phyloP scores from a whole-genome alignment of 441 rosid species.

The Melianthus villosus region DNA sequence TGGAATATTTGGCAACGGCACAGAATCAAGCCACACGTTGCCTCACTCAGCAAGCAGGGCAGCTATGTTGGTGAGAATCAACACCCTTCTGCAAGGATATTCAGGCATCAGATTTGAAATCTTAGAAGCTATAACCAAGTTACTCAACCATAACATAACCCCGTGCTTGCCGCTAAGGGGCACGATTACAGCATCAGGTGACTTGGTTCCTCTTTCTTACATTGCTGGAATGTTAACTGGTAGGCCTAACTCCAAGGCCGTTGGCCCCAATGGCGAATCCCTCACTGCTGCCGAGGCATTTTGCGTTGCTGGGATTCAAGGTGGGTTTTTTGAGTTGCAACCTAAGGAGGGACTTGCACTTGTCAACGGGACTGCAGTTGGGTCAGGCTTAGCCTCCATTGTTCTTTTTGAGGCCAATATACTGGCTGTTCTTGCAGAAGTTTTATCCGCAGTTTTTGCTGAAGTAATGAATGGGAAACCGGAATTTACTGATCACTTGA shows the following conservation, averaged over 20 bases:
- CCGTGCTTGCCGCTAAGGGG: slow-evolving; percentile 1
- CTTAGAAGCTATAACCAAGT: not conserved
- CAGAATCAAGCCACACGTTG: too few relatives aligned
- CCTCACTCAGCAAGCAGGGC: too few relatives aligned
- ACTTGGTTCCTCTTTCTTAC: not conserved
- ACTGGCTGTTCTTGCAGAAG: not conserved
- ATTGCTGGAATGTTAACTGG: not conserved
- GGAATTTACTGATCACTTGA: not conserved
- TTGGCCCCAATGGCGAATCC: not conserved
- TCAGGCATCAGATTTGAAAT: not conserved
- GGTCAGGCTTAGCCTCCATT: slow-evolving; percentile 1
- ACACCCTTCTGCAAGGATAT: not conserved
- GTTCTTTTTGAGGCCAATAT: not conserved
- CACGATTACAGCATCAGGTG: not conserved
- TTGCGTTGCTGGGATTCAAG: not conserved
- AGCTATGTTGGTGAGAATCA: too few relatives aligned
- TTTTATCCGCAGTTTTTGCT: not conserved
- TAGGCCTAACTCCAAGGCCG: not conserved
- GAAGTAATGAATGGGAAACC: not conserved
- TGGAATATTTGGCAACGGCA: too few relatives aligned
- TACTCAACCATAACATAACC: not conserved
- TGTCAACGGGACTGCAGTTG: not conserved
- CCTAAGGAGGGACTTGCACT: too few relatives aligned
- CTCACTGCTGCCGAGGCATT: not conserved
- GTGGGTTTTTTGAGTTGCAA: not conserved